Conservation (phyloP, 805 yeast genomes). For the Saccharomycopsis schoenii region DNA sequence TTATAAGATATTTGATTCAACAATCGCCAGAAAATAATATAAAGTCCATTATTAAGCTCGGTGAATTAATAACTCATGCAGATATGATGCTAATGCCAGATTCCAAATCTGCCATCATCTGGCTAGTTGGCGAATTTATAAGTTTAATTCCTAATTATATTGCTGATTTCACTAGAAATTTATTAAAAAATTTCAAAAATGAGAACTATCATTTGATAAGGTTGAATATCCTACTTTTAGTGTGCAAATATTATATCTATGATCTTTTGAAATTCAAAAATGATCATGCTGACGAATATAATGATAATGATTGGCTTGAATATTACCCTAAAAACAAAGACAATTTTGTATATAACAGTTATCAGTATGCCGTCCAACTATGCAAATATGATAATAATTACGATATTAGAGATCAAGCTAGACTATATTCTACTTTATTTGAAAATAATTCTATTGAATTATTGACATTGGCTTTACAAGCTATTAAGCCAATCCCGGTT, state of each 20-base stretch:
- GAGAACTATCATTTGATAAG: constrained; percentile 50
- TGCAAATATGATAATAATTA: constrained; percentile 64
- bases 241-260: constrained; percentile 61
- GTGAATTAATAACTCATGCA: constrained; percentile 25
- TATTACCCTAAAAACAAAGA: constrained; percentile 8
- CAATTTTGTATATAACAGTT: constrained; percentile 12
- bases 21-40: constrained; percentile 44
- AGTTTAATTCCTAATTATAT: constrained; percentile 39
- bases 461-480: constrained; percentile 63
- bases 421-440: constrained; percentile 56
- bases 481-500: constrained; percentile 60
- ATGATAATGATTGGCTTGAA: constrained; percentile 15
- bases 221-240: constrained; percentile 57
- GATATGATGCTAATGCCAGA: constrained; percentile 25
- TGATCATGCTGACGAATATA: constrained; percentile 16
- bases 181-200: constrained; percentile 41
- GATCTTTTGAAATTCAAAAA: constrained; percentile 36
- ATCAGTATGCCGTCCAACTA: constrained; percentile 45
- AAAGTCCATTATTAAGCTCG: constrained; percentile 44
- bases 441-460: constrained; percentile 43
- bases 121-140: constrained; percentile 85
- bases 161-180: constrained; percentile 63
- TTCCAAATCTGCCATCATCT: constrained; percentile 76
- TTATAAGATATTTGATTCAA: constrained; percentile 64
- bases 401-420: constrained; percentile 78